Conservation (phyloP, 75 land plant genomes). For the Selaginella tamariscina region DNA sequence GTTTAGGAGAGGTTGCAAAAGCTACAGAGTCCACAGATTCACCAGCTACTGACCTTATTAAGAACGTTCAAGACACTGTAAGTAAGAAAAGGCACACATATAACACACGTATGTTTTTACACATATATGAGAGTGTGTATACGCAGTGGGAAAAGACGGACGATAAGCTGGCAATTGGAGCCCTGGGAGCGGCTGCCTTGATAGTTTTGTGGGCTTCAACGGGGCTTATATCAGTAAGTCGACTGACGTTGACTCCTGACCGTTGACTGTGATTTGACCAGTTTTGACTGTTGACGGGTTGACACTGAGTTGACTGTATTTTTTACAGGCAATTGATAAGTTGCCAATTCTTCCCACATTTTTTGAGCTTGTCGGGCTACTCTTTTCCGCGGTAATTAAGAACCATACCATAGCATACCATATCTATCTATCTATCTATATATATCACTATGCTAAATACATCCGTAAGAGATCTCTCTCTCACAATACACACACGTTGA, state of each 20-base stretch:
- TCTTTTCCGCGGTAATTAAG: conserved; percentile 65
- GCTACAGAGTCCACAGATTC: not conserved
- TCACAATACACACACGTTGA: not conserved
- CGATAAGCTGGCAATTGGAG: conserved; percentile 71
- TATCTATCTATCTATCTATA: conserved; percentile 4
- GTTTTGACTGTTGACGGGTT: not conserved
- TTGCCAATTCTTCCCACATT: conserved; percentile 61
- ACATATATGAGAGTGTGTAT: too few relatives aligned
- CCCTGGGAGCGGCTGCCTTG: conserved; percentile 70
- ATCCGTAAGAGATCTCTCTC: too few relatives aligned
- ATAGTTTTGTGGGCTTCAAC: conserved; percentile 64
- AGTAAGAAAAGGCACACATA: too few relatives aligned
- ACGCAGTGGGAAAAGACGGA: conserved; percentile 88
- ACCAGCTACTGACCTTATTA: not conserved
- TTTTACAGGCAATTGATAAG: conserved; percentile 74
- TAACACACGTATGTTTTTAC: too few relatives aligned
- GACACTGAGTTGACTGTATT: not conserved
- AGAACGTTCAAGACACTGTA: not conserved
- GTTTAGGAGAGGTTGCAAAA: not conserved
- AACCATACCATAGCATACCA: not conserved
- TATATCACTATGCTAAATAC: too few relatives aligned
- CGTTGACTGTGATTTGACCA: too few relatives aligned
- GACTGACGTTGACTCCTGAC: too few relatives aligned
- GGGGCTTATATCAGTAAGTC: conserved; percentile 54
- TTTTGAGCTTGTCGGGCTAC: conserved; percentile 68